Conservation (phyloP, 2,329 filamentous ascomycete species). For the Verticillium isaacii region DNA sequence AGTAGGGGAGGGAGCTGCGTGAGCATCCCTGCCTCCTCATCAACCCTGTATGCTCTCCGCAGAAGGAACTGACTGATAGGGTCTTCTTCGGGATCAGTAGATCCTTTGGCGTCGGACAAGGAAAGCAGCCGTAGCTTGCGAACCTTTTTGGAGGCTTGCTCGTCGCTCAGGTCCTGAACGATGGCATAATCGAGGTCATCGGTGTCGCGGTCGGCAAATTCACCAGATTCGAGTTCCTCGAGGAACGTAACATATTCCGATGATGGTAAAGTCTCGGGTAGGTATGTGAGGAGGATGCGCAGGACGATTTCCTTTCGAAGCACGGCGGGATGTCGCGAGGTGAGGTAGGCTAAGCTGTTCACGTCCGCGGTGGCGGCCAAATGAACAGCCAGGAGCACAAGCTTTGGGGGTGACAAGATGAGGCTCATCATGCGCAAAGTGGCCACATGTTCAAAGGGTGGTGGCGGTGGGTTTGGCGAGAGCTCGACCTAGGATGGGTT, state of each 20-base stretch:
- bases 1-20: constrained; percentile 63
- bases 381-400: constrained; percentile 68
- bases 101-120: constrained; percentile 45
- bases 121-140: constrained; percentile 59
- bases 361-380: constrained; percentile 64
- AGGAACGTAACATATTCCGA: constrained; percentile 58
- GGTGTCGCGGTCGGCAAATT: constrained; percentile 33
- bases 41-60: constrained; percentile 63
- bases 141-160: constrained; percentile 58
- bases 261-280: constrained; percentile 67
- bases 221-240: constrained; percentile 46
- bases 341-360: constrained; percentile 54
- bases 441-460: neutral
- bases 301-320: constrained; percentile 62
- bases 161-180: constrained; percentile 55
- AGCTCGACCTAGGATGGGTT: neutral
- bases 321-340: constrained; percentile 49
- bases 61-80: constrained; percentile 60
- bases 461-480: neutral
- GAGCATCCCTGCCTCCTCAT: constrained; percentile 67
- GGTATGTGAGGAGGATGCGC: constrained; percentile 69
- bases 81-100: constrained; percentile 45
- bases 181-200: constrained; percentile 49
- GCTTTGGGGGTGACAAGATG: constrained; percentile 59
- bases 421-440: constrained; percentile 26